Conservation (phyloP, 345 rosid species). For the Limnanthes douglasii region DNA sequence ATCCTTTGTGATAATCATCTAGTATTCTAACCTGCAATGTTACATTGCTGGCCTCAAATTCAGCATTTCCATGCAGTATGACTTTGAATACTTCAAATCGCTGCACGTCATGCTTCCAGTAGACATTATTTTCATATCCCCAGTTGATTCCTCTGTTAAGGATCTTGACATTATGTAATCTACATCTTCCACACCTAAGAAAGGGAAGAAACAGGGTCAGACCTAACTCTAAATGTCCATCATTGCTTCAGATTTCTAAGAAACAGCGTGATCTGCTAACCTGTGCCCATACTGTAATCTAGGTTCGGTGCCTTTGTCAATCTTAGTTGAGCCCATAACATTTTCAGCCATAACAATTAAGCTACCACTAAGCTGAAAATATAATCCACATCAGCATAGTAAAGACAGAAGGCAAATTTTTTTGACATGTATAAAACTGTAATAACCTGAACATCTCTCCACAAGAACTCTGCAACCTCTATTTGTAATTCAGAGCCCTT, state of each 20-base stretch:
- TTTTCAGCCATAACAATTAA: conserved; percentile 52
- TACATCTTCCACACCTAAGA: conserved; percentile 78
- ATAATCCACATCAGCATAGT: conserved; percentile 13
- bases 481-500: conserved; percentile 70
- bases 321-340: conserved; percentile 56
- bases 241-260: no score
- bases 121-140: conserved; percentile 50
- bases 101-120: conserved; percentile 74
- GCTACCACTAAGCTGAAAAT: conserved; percentile 74
- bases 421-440: conserved; percentile 1
- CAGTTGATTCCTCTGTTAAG: conserved; percentile 71
- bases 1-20: no score
- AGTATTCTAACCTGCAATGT: conserved; percentile 59
- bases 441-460: conserved; percentile 80
- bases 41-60: conserved; percentile 72
- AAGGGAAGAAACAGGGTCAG: conserved; percentile 5
- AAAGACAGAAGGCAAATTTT: not conserved
- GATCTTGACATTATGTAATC: conserved; percentile 55
- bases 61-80: conserved; percentile 79
- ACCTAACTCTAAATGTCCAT: no score
- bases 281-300: conserved; percentile 58
- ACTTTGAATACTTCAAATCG: conserved; percentile 53
- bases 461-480: conserved; percentile 78
- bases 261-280: conserved; percentile 15
- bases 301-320: conserved; percentile 33